Conservation (phyloP, 345 rosid species). For the Nephelium lappaceum region DNA sequence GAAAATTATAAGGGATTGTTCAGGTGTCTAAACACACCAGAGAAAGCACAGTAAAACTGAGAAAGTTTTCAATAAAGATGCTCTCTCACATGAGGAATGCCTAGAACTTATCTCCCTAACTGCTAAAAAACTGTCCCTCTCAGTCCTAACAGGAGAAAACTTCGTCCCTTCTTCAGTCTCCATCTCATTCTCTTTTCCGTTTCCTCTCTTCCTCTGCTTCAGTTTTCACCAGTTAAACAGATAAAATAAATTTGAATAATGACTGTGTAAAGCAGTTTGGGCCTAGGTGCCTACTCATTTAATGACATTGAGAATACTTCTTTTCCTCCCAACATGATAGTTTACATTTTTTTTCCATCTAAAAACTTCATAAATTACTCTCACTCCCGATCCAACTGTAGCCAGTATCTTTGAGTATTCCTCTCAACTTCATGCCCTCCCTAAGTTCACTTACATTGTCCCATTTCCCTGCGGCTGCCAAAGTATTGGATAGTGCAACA, state of each 20-base stretch:
- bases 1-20: neutral
- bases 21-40: neutral
- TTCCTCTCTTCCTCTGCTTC: too few species aligned
- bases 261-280: neutral
- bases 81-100: neutral
- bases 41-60: neutral
- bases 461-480: constrained; percentile 90
- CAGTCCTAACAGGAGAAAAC: too few species aligned
- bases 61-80: neutral
- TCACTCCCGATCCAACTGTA: constrained; percentile 73
- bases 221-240: too few species aligned
- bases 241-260: neutral
- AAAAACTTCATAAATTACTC: constrained; percentile 23
- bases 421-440: constrained; percentile 70
- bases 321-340: neutral
- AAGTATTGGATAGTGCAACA: constrained; percentile 72
- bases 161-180: too few species aligned
- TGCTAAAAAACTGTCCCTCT: neutral
- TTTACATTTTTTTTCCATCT: neutral
- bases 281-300: neutral
- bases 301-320: neutral
- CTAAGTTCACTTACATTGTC: constrained; percentile 66
- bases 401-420: constrained; percentile 63
- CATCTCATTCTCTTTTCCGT: too few species aligned
- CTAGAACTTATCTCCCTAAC: neutral